A percentile compares a stretch with the other conserved stretches of the same genome.
phyloP scores from a whole-genome alignment of 352 stramenopile genomes.

The Globisporangium rhizosaccharum region DNA sequence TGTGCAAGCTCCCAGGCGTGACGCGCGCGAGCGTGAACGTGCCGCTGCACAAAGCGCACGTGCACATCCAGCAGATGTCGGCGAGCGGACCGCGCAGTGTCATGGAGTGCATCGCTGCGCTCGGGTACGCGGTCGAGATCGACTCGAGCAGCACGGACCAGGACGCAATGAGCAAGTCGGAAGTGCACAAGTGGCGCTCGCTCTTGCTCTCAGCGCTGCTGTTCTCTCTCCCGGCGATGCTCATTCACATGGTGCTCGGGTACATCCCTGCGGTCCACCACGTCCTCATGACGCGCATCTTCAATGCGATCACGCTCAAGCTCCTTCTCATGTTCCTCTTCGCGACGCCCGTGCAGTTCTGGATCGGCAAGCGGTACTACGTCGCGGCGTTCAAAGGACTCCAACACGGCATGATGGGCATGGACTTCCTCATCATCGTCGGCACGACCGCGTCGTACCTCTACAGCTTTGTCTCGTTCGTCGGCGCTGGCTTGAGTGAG shows the following conservation, averaged over 20 bases:
- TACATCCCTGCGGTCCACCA: constrained; percentile 65
- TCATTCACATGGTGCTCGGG: constrained; percentile 86
- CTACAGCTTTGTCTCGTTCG: constrained; percentile 79
- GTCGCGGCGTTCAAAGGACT: constrained; percentile 76
- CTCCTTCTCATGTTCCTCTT: constrained; percentile 82
- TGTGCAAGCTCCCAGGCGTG: constrained; percentile 66
- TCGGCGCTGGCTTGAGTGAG: constrained; percentile 49
- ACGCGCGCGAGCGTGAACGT: constrained; percentile 64
- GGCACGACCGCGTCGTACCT: constrained; percentile 84
- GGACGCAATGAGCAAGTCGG: constrained; percentile 55
- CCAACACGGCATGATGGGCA: constrained; percentile 84
- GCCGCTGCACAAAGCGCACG: constrained; percentile 58
- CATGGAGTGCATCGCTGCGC: constrained; percentile 55
- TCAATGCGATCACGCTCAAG: constrained; percentile 77
- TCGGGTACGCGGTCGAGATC: constrained; percentile 63
- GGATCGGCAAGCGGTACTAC: constrained; percentile 75
- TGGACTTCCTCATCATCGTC: constrained; percentile 85
- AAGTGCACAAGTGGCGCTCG: constrained; percentile 72
- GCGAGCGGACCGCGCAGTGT: constrained; percentile 67
- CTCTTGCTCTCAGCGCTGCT: constrained; percentile 70
- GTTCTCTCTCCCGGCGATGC: constrained; percentile 78
- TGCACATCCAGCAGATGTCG: constrained; percentile 77
- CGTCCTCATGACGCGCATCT: constrained; percentile 66
- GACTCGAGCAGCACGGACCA: constrained; percentile 49
- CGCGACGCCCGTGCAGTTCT: constrained; percentile 81